Conservation (phyloP, 495 filamentous ascomycete genomes). For the Penicillium soppii region DNA sequence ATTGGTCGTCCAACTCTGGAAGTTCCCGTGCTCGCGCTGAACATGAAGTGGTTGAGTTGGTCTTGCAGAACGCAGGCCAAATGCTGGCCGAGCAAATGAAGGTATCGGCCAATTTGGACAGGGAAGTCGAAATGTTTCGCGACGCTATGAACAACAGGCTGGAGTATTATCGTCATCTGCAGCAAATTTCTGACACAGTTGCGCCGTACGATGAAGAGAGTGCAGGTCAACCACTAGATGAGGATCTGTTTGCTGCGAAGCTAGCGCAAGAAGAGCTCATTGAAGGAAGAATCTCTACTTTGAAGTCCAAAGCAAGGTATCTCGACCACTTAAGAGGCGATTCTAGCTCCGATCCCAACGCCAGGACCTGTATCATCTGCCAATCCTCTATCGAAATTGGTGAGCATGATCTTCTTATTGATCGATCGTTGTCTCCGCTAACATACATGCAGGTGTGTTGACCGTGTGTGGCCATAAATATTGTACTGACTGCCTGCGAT, state of each 20-base stretch:
- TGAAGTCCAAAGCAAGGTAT: conserved; percentile 72
- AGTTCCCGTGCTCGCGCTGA: conserved; percentile 63
- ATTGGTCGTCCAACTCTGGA: conserved; percentile 58
- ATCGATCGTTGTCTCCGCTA: neutral
- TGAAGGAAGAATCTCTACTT: conserved; percentile 53
- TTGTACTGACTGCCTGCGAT: conserved; percentile 77
- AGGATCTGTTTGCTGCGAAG: conserved; percentile 33
- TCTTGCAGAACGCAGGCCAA: conserved; percentile 58
- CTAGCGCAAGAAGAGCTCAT: conserved; percentile 48
- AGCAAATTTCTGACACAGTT: conserved; percentile 83
- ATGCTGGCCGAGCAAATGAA: conserved; percentile 67
- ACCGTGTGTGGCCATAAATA: conserved; percentile 90
- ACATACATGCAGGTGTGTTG: conserved; percentile 51
- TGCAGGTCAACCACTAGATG: conserved; percentile 43
- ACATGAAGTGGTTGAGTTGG: conserved; percentile 55
- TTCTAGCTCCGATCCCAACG: conserved; percentile 50
- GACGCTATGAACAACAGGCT: conserved; percentile 76
- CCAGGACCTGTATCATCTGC: conserved; percentile 78
- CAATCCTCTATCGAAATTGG: conserved; percentile 69
- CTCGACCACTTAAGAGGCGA: conserved; percentile 62
- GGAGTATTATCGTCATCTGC: conserved; percentile 86
- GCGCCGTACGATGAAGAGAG: conserved; percentile 64
- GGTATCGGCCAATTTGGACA: conserved; percentile 56
- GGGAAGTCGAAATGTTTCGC: conserved; percentile 74
- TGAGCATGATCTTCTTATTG: conserved; percentile 23